These are phyloP conservation scores for Salinomyces thailandicus DNA, from an alignment of 2,329 filamentous ascomycete species.

Conservation along the genomic window DNA sequence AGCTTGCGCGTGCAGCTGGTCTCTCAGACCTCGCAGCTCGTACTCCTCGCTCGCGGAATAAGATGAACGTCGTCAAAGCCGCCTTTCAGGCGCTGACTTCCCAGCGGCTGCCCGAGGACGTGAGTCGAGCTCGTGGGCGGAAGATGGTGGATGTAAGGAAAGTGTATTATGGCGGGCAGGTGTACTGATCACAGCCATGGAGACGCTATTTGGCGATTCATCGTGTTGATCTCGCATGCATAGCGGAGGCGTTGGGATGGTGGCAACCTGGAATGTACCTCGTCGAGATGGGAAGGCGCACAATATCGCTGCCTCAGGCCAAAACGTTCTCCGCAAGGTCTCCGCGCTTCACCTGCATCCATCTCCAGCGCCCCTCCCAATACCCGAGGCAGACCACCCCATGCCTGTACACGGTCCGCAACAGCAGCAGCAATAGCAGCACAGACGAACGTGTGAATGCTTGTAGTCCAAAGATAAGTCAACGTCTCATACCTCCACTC, in stretches of 20 bases:
- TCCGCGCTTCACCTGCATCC: too few relatives aligned
- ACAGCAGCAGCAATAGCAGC: too few relatives aligned
- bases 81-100: slow-evolving; percentile 69
- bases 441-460: too few relatives aligned
- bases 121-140: slow-evolving; percentile 80
- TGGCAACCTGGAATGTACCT: not conserved
- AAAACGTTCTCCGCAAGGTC: too few relatives aligned
- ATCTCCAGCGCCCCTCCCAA: too few relatives aligned
- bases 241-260: not conserved
- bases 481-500: too few relatives aligned
- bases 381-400: too few relatives aligned
- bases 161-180: slow-evolving; percentile 80
- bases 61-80: slow-evolving; percentile 97
- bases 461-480: too few relatives aligned
- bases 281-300: not conserved
- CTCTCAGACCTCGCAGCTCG: slow-evolving; percentile 77
- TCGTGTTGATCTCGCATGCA: not conserved
- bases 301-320: too few relatives aligned
- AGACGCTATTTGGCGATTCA: not conserved
- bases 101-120: slow-evolving; percentile 79
- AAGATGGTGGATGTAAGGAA: slow-evolving; percentile 94
- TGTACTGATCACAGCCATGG: slow-evolving; percentile 3
- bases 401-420: too few relatives aligned
- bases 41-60: slow-evolving; percentile 78
- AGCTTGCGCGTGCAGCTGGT: slow-evolving; percentile 79